phyloP scores from a whole-genome alignment of 2,329 filamentous ascomycete genomes.

The Trichothecium roseum region DNA sequence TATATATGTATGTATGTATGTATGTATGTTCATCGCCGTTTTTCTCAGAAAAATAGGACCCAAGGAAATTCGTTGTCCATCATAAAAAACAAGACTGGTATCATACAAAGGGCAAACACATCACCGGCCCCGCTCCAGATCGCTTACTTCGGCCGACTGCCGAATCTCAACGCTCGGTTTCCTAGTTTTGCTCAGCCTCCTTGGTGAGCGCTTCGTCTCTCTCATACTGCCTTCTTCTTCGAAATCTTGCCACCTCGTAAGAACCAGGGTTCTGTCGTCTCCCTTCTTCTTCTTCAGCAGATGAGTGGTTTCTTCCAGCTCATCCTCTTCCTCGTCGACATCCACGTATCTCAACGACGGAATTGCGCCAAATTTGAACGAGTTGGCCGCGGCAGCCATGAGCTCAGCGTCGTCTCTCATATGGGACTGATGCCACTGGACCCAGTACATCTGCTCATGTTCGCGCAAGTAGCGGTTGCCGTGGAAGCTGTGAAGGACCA shows the following conservation, averaged over 20 bases:
- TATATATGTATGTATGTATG: no score
- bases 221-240: background rate
- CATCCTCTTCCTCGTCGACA: slow-evolving; percentile 9
- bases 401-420: slow-evolving; percentile 13
- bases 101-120: background rate
- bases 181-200: slow-evolving; percentile 4
- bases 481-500: slow-evolving; percentile 49
- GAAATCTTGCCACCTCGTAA: slow-evolving; percentile 3
- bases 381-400: slow-evolving; percentile 6
- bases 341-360: slow-evolving; percentile 11
- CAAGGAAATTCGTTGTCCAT: slow-evolving; percentile 2
- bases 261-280: background rate
- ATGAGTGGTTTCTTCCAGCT: no score
- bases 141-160: background rate
- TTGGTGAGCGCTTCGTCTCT: slow-evolving; percentile 2
- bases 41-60: no score
- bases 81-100: background rate
- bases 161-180: background rate
- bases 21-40: no score
- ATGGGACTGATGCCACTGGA: slow-evolving; percentile 22
- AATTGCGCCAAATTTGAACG: slow-evolving; percentile 10
- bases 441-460: slow-evolving; percentile 52
- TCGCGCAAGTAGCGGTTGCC: slow-evolving; percentile 50
- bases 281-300: background rate
- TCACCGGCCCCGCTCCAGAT: background rate